Evolutionary conservation across 176 grass and related monocot species (phyloP).

Genomic region (Phoenix roebelenii): DNA sequence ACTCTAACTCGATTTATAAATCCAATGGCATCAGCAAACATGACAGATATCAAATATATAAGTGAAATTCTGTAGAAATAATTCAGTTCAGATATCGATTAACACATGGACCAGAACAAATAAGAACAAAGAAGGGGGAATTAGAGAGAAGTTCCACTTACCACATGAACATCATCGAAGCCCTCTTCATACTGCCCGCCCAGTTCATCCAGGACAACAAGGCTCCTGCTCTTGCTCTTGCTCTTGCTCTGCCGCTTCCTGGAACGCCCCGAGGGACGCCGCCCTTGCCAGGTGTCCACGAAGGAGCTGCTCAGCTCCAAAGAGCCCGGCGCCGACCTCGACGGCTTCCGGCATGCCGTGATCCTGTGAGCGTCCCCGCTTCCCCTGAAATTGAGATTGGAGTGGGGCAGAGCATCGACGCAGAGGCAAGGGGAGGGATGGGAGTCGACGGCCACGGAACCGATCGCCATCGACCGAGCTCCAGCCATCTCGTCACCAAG

Average conservation of each 20-base stretch:
- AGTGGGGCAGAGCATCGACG: background rate
- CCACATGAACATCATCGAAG: conserved; percentile 29
- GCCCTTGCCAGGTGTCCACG: conserved; percentile 9
- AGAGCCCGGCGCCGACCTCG: conserved; percentile 7
- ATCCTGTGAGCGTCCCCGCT: too few species aligned
- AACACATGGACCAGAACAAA: background rate
- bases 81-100: background rate
- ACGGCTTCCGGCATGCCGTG: background rate
- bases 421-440: conserved; percentile 17
- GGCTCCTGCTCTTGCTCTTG: conserved; percentile 16
- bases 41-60: too few species aligned
- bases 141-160: background rate
- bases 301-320: conserved; percentile 24
- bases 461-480: conserved; percentile 24
- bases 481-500: background rate
- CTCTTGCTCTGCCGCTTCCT: conserved; percentile 11
- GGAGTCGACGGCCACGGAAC: conserved; percentile 23
- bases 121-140: background rate
- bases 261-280: background rate
- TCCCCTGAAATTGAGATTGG: conserved; percentile 9
- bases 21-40: too few species aligned
- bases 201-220: conserved; percentile 32
- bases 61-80: too few species aligned
- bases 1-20: too few species aligned
- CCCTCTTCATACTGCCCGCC: conserved; percentile 37